Evolutionary conservation across 202 grass and related monocot genomes (phyloP), one percentile per base, ranked within the genome.

Genomic region (Musa balbisiana): DNA sequence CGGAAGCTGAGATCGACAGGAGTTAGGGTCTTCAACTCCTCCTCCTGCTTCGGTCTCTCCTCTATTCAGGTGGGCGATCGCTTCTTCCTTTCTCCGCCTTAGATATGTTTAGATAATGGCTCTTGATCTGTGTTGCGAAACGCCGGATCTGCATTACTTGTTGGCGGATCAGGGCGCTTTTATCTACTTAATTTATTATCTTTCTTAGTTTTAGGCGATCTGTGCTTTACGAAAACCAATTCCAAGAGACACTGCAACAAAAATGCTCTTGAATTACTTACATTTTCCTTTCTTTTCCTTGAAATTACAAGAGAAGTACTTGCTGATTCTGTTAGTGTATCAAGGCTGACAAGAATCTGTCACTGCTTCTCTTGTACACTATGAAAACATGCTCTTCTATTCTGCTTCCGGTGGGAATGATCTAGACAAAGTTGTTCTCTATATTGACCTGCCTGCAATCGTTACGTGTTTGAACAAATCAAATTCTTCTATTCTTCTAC

Each of bases 1-100:
- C 50, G 80, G 49, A 90, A 81, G 81, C 77, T 49, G 22, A 66
- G 80, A 73, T 74, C 67, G 3, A 80, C 67, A 24, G 78, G 79
- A 79, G 60, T 51, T 69, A 62, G 80, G 69, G 66, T 89, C 74
- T 81, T 80, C 52, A 82, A 75, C 79, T 92, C 87, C 51, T 43
- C 33, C 33, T 43, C 93, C 54, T 82, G 89, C 50, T 75, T 80
- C 69, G 13, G 79, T 77, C 59, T 55, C 73, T 11, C 56, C 71
- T 67, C 60, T 76, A n/a, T 43, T 75, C 67, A 70, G 67, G 67
- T 70, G 43, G 77, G 66, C 33, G 52, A 70, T 78, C 26, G 49
- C 49, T 53, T 25, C n/a, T 67, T 55, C 16, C 60, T 59, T 3
- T 43, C 33, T 43, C 5, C 8, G 33, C 33, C 33, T 6, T 65